Percentiles rank a stretch among this genome's conserved stretches.
phyloP scores from a whole-genome alignment of 208 protist species.

The Trypanosoma scelopori region DNA sequence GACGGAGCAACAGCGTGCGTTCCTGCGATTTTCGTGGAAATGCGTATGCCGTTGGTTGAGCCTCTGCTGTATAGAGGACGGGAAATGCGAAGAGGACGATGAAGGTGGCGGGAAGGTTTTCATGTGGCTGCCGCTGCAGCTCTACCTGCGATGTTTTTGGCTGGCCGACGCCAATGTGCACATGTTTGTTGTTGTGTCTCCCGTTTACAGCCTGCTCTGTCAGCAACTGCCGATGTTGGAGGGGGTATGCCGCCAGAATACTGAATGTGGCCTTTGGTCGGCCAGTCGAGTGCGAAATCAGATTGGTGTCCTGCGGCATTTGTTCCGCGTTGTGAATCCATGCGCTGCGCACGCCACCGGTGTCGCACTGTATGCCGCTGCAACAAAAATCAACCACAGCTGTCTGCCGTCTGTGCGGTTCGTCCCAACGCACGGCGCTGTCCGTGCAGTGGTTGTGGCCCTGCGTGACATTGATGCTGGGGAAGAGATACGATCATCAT shows the following conservation, averaged over 20 bases:
- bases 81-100: slow-evolving; percentile 3
- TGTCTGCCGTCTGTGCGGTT: slow-evolving; percentile 53
- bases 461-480: slow-evolving; percentile 31
- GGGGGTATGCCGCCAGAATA: slow-evolving; percentile 3
- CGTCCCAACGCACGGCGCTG: slow-evolving; percentile 31
- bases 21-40: slow-evolving; percentile 51
- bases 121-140: slow-evolving; percentile 37
- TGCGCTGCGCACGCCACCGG: slow-evolving; percentile 32
- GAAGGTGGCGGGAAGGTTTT: neutral
- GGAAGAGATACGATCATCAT: slow-evolving; percentile 49
- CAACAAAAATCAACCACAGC: slow-evolving; percentile 64
- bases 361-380: slow-evolving; percentile 43
- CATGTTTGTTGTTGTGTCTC: slow-evolving; percentile 46
- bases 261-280: neutral
- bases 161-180: slow-evolving; percentile 52
- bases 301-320: slow-evolving; percentile 3
- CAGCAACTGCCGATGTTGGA: slow-evolving; percentile 14
- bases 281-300: neutral
- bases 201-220: slow-evolving; percentile 44
- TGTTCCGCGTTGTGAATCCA: slow-evolving; percentile 17
- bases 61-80: slow-evolving; percentile 19
- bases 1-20: slow-evolving; percentile 35
- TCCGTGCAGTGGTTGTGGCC: slow-evolving; percentile 38
- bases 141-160: slow-evolving; percentile 48
- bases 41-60: slow-evolving; percentile 40